Percentiles rank a stretch among this genome's conserved stretches.
These are phyloP conservation scores for Leccinum pellstonianum DNA, from an alignment of 768 basidiomycete genomes.

Conservation along the genomic window DNA sequence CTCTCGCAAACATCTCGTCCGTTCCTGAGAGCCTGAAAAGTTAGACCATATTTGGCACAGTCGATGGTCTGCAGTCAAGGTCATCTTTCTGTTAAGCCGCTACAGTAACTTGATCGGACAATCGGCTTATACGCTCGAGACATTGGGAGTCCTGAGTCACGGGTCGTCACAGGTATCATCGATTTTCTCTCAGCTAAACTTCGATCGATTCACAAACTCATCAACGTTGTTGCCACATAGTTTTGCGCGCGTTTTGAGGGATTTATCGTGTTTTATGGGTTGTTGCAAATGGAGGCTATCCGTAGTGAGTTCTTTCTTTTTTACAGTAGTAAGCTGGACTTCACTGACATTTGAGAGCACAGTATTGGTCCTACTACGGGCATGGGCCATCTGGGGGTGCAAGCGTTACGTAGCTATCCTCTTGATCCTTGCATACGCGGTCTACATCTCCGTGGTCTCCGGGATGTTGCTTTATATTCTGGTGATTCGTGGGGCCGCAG, in stretches of 20 bases:
- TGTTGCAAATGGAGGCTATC: conserved; percentile 6
- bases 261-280: not conserved
- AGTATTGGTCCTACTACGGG: conserved; percentile 19
- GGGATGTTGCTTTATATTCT: not conserved
- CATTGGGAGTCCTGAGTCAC: conserved; percentile 7
- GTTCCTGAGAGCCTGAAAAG: not conserved
- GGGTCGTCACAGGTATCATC: conserved; percentile 2
- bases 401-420: not conserved
- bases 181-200: not conserved
- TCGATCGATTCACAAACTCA: no score
- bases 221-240: not conserved
- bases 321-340: not conserved
- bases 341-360: not conserved
- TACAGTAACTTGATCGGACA: conserved; percentile 16
- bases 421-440: not conserved
- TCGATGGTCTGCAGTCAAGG: conserved; percentile 8
- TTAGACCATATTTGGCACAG: conserved; percentile 3
- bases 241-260: conserved; percentile 8
- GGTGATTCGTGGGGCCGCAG: rapidly evolving
- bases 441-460: not conserved
- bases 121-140: conserved; percentile 7
- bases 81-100: conserved; percentile 17
- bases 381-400: conserved; percentile 19
- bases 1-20: not conserved
- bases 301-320: conserved; percentile 6